Conservation (phyloP, 2,329 filamentous ascomycete genomes). For the Aspergillus chevalieri region DNA sequence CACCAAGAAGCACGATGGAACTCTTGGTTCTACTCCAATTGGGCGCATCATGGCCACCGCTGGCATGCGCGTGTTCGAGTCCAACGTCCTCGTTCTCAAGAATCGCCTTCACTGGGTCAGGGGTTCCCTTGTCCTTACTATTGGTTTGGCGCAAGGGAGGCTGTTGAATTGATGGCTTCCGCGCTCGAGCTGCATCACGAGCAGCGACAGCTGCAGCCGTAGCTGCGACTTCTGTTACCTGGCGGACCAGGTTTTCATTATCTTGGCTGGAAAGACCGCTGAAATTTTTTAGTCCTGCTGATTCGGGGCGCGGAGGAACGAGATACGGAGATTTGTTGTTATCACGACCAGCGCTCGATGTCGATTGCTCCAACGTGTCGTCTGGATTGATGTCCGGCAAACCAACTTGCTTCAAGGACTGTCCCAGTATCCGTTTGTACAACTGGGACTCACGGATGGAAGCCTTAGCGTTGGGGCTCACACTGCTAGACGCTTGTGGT, state of each 20-base stretch:
- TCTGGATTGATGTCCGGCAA: constrained; percentile 52
- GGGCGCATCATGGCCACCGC: constrained; percentile 88
- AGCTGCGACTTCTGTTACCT: constrained; percentile 89
- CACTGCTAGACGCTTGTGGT: constrained; percentile 22
- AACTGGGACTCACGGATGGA: constrained; percentile 83
- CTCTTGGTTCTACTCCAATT: constrained; percentile 96
- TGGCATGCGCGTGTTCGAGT: constrained; percentile 39
- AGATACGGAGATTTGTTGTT: constrained; percentile 55
- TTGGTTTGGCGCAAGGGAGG: constrained; percentile 24
- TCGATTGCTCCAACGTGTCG: constrained; percentile 22
- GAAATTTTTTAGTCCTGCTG: constrained; percentile 18
- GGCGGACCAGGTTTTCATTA: constrained; percentile 71
- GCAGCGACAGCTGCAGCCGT: constrained; percentile 84
- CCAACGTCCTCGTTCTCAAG: constrained; percentile 45
- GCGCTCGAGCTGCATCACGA: constrained; percentile 59
- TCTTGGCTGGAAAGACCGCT: constrained; percentile 74
- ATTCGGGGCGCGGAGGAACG: constrained; percentile 62
- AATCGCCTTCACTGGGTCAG: constrained; percentile 30
- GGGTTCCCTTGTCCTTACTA: constrained; percentile 32
- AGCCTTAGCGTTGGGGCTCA: constrained; percentile 47
- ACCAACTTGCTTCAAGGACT: constrained; percentile 80
- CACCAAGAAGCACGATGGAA: constrained; percentile 77
- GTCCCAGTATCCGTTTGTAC: constrained; percentile 88
- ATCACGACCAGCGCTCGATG: constrained; percentile 15
- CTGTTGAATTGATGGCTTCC: constrained; percentile 43